phyloP scores from a whole-genome alignment of 192 early-diverging fungal species.

The Cetraspora pellucida region DNA sequence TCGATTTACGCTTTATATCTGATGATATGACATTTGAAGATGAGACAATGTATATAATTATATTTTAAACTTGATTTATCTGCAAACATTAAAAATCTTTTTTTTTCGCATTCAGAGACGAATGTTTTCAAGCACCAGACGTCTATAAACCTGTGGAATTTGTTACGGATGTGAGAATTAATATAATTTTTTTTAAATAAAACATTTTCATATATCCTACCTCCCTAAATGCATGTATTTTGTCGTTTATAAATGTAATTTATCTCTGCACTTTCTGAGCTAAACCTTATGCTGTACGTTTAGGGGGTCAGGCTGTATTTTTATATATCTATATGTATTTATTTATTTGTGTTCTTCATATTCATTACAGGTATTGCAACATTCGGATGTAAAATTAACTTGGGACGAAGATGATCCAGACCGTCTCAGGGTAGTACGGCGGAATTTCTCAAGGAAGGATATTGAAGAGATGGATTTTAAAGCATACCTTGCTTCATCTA shows the following conservation, averaged over 20 bases:
- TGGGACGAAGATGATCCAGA: constrained; percentile 96
- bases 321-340: not conserved
- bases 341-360: not conserved
- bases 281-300: too few species aligned
- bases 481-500: constrained; percentile 79
- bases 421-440: constrained; percentile 74
- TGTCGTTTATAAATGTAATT: too few species aligned
- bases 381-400: constrained; percentile 90
- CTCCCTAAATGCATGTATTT: not conserved
- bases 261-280: too few species aligned
- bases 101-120: constrained; percentile 41
- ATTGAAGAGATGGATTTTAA: constrained; percentile 91
- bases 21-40: constrained; percentile 88
- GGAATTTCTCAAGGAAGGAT: constrained; percentile 87
- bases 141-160: constrained; percentile 72
- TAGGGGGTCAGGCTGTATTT: not conserved
- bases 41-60: constrained; percentile 43
- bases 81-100: not conserved
- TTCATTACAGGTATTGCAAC: constrained; percentile 71
- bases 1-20: constrained; percentile 93
- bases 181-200: not conserved
- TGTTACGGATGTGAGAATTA: constrained; percentile 55
- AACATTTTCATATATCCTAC: not conserved
- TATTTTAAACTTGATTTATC: not conserved
- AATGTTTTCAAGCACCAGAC: constrained; percentile 61